phyloP scores from a whole-genome alignment of 2,329 filamentous ascomycete species.

The Cladophialophora bantiana region DNA sequence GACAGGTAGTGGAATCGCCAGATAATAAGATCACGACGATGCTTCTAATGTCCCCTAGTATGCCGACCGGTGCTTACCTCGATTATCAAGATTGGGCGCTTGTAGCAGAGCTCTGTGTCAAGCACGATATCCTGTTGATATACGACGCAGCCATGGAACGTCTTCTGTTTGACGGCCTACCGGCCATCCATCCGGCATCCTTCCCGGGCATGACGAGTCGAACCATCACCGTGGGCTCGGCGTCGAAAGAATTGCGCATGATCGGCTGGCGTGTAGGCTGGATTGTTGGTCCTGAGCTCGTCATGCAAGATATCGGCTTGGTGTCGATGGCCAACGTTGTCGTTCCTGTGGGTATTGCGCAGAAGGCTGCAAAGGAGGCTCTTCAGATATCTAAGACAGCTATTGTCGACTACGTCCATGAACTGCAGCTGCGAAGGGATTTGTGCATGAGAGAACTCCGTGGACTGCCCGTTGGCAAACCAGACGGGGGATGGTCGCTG shows the following conservation, averaged over 20 bases:
- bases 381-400: slow-evolving; percentile 16
- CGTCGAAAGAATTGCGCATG: slow-evolving; percentile 31
- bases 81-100: slow-evolving; percentile 20
- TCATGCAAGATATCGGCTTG: slow-evolving; percentile 23
- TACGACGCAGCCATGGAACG: slow-evolving; percentile 31
- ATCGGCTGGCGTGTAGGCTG: slow-evolving; percentile 32
- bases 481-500: slow-evolving; percentile 24
- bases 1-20: slow-evolving; percentile 9
- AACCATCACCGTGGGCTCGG: slow-evolving; percentile 25
- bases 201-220: slow-evolving; percentile 28
- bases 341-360: slow-evolving; percentile 30
- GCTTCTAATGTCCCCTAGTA: slow-evolving; percentile 30
- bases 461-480: slow-evolving; percentile 24
- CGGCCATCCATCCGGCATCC: slow-evolving; percentile 19
- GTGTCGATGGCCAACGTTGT: slow-evolving; percentile 33
- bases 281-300: slow-evolving; percentile 27
- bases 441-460: slow-evolving; percentile 20
- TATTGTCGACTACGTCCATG: slow-evolving; percentile 20
- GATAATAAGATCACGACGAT: slow-evolving; percentile 17
- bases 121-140: slow-evolving; percentile 24
- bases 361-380: slow-evolving; percentile 17
- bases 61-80: slow-evolving; percentile 27
- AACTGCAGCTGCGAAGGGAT: slow-evolving; percentile 28
- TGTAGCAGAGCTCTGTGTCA: slow-evolving; percentile 27
- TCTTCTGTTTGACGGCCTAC: slow-evolving; percentile 26